phyloP scores from a whole-genome alignment of 2,329 filamentous ascomycete genomes.

The Penicillium italicum region DNA sequence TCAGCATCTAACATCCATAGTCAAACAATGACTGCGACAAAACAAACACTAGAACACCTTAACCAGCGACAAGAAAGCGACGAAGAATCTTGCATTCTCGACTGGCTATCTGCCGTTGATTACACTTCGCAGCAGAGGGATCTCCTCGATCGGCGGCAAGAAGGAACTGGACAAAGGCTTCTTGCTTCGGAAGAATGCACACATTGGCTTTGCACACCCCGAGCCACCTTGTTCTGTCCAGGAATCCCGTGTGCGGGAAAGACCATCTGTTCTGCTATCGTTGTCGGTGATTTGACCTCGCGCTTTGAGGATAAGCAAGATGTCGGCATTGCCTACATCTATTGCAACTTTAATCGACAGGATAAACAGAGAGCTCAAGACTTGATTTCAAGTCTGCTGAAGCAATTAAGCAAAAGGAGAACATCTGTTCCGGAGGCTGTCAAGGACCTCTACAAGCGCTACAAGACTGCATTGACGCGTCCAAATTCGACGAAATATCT shows the following conservation, averaged over 20 bases:
- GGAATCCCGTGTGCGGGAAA: constrained; percentile 23
- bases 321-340: constrained; percentile 47
- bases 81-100: neutral
- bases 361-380: constrained; percentile 36
- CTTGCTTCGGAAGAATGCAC: constrained; percentile 16
- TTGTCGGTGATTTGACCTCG: constrained; percentile 41
- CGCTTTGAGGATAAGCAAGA: constrained; percentile 16
- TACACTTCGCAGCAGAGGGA: constrained; percentile 16
- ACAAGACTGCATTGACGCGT: constrained; percentile 12
- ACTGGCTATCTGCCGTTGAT: constrained; percentile 1
- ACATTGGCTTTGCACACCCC: constrained; percentile 9
- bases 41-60: neutral
- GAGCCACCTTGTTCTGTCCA: constrained; percentile 12
- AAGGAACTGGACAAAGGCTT: constrained; percentile 23
- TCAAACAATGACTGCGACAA: neutral
- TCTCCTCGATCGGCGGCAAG: constrained; percentile 2
- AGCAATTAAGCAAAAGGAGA: constrained; percentile 34
- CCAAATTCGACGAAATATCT: constrained; percentile 26
- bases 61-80: neutral
- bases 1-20: neutral
- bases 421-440: constrained; percentile 27
- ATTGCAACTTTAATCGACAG: constrained; percentile 44
- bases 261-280: constrained; percentile 25
- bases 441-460: constrained; percentile 25
- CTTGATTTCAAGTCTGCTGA: constrained; percentile 38